Percentiles rank a stretch among this genome's conserved stretches.
These are phyloP conservation scores for Salvia sclarea DNA, from an alignment of 305 asterid species.

Conservation along the genomic window DNA sequence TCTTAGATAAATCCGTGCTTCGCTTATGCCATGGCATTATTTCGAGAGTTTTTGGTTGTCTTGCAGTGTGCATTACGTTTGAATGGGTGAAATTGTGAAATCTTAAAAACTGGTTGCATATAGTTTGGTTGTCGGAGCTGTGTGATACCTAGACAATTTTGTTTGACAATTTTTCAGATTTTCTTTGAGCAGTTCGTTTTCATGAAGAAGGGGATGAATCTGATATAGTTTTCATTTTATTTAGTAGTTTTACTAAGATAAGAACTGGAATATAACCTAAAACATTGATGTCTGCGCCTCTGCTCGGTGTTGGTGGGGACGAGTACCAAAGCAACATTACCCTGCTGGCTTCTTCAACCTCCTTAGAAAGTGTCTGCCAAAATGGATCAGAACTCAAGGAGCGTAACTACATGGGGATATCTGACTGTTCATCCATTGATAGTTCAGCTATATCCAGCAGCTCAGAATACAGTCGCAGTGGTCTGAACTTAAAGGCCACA, in stretches of 20 bases:
- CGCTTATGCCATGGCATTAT: background rate
- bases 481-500: constrained; percentile 56
- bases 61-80: background rate
- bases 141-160: background rate
- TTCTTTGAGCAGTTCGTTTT: background rate
- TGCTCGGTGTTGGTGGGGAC: constrained; percentile 45
- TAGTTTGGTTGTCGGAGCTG: background rate
- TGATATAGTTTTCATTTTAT: constrained; percentile 17
- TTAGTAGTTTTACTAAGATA: constrained; percentile 24
- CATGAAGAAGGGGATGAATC: constrained; percentile 12
- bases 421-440: constrained; percentile 67
- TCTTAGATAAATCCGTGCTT: background rate
- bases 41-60: background rate
- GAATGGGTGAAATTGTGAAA: background rate
- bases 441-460: constrained; percentile 37
- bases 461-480: constrained; percentile 35
- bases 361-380: constrained; percentile 42
- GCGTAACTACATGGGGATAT: constrained; percentile 66
- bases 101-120: background rate
- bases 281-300: constrained; percentile 55
- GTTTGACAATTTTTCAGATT: background rate
- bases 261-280: constrained; percentile 21
- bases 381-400: constrained; percentile 51
- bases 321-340: constrained; percentile 50
- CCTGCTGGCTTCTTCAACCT: constrained; percentile 49